Conservation (phyloP, 768 basidiomycete species). For the Mycena capillaripes region DNA sequence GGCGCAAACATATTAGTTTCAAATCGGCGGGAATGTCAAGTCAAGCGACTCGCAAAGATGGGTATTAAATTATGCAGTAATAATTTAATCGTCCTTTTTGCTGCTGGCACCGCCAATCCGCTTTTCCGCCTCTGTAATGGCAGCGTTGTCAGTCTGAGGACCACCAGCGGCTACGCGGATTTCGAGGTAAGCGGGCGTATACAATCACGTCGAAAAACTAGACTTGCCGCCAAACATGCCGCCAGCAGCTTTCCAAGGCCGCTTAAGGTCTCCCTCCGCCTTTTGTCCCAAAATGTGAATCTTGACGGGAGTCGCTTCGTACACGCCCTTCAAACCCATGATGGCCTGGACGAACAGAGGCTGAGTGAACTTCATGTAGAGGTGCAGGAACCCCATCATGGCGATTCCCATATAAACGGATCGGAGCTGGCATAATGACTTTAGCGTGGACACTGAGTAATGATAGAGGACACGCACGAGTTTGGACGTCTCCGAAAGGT, state of each 20-base stretch:
- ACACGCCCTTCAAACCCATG: slow-evolving; percentile 94
- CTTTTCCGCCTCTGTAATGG: slow-evolving; percentile 92
- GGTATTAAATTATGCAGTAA: slow-evolving; percentile 27
- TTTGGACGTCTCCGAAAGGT: slow-evolving; percentile 90
- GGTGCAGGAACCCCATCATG: slow-evolving; percentile 94
- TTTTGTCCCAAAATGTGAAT: slow-evolving; percentile 87
- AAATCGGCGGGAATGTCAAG: background rate
- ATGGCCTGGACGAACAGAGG: slow-evolving; percentile 96
- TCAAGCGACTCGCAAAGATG: slow-evolving; percentile 12
- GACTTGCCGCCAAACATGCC: slow-evolving; percentile 80
- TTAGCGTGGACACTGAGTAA: background rate
- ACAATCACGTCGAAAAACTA: background rate
- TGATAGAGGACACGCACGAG: slow-evolving; percentile 58
- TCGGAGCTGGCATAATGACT: slow-evolving; percentile 61
- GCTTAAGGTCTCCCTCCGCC: slow-evolving; percentile 88
- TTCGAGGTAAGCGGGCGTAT: background rate
- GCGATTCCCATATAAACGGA: slow-evolving; percentile 80
- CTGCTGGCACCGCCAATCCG: slow-evolving; percentile 64
- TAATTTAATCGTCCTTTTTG: slow-evolving; percentile 82
- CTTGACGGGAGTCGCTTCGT: slow-evolving; percentile 87
- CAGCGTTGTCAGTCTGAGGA: slow-evolving; percentile 89
- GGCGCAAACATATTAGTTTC: background rate
- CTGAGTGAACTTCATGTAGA: slow-evolving; percentile 96
- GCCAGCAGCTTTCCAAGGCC: slow-evolving; percentile 85
- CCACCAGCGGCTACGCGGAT: slow-evolving; percentile 61